Conservation (phyloP, 306 rosid genomes). For the Cicer chorassanicum region DNA sequence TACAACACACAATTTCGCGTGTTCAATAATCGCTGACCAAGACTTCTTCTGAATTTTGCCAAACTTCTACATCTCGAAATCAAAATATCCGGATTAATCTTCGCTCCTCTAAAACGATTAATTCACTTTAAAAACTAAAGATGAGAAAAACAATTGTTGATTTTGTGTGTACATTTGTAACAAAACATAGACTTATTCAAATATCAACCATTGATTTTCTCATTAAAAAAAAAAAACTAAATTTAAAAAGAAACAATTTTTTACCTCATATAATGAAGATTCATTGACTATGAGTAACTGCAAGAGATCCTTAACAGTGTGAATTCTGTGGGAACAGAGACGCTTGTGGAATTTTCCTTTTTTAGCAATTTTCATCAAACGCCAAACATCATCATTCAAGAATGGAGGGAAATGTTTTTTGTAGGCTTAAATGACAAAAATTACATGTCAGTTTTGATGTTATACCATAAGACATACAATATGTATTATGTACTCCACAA, state of each 20-base stretch:
- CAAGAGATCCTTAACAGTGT: constrained; percentile 58
- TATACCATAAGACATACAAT: constrained; percentile 1
- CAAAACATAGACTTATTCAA: not conserved
- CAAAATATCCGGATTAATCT: constrained; percentile 14
- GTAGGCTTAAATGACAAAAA: constrained; percentile 54
- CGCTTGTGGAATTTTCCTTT: constrained; percentile 49
- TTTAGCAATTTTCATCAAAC: constrained; percentile 62
- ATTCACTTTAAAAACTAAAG: not conserved
- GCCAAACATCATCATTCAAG: constrained; percentile 64
- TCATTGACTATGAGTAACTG: constrained; percentile 39
- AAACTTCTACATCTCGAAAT: constrained; percentile 55
- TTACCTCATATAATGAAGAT: constrained; percentile 50
- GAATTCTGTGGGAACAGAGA: constrained; percentile 43
- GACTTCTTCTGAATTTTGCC: constrained; percentile 43
- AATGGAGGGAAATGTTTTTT: constrained; percentile 66
- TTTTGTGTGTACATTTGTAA: not conserved
- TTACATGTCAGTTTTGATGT: constrained; percentile 31
- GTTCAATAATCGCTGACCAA: constrained; percentile 56
- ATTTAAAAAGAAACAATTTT: not conserved
- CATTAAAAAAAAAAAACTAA: too few species aligned
- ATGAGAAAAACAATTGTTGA: not conserved
- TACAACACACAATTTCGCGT: constrained; percentile 55
- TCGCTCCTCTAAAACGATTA: not conserved
- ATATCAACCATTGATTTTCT: not conserved
- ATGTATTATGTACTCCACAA: too few species aligned